A percentile compares a stretch with the other conserved stretches of the same genome.
Conservation (phyloP, 1,284 basidiomycete species). For the Puccinia polysora region DNA sequence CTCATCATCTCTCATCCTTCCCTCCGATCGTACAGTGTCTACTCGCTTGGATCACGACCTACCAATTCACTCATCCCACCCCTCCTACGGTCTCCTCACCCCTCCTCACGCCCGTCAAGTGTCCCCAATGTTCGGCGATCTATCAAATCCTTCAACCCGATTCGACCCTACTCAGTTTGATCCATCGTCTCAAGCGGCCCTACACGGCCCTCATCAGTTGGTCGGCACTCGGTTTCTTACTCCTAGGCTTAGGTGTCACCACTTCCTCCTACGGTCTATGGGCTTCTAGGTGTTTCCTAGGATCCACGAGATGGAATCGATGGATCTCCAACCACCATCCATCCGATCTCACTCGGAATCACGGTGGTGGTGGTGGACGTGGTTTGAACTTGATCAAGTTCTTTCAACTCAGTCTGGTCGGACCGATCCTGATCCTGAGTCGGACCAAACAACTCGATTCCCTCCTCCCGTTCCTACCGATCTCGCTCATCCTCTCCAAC, state of each 20-base stretch:
- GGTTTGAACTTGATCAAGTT: conserved; percentile 20
- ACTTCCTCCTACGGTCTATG: conserved; percentile 38
- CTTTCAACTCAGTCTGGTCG: conserved; percentile 37
- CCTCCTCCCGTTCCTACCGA: conserved; percentile 33
- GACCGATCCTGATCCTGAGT: conserved; percentile 39
- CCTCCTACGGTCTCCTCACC: conserved; percentile 26
- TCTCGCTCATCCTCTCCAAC: conserved; percentile 34
- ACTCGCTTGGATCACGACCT: conserved; percentile 41
- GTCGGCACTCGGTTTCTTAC: conserved; percentile 33
- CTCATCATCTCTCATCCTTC: not conserved
- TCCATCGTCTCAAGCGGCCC: conserved; percentile 28
- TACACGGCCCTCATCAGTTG: conserved; percentile 25
- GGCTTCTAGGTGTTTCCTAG: conserved; percentile 40
- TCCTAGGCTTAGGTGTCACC: conserved; percentile 20
- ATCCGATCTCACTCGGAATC: too few relatives aligned
- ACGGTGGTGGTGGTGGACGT: conserved; percentile 7
- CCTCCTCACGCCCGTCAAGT: conserved; percentile 28
- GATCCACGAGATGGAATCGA: conserved; percentile 12
- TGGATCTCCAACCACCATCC: conserved; percentile 17
- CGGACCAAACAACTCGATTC: conserved; percentile 33
- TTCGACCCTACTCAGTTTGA: conserved; percentile 12
- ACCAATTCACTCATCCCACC: conserved; percentile 34
- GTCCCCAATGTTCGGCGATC: conserved; percentile 32
- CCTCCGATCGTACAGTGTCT: conserved; percentile 26
- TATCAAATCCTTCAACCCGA: conserved; percentile 29